Evolutionary conservation across 371 early-diverging fungal species (phyloP).

Genomic region (Encephalitozoon cuniculi): DNA sequence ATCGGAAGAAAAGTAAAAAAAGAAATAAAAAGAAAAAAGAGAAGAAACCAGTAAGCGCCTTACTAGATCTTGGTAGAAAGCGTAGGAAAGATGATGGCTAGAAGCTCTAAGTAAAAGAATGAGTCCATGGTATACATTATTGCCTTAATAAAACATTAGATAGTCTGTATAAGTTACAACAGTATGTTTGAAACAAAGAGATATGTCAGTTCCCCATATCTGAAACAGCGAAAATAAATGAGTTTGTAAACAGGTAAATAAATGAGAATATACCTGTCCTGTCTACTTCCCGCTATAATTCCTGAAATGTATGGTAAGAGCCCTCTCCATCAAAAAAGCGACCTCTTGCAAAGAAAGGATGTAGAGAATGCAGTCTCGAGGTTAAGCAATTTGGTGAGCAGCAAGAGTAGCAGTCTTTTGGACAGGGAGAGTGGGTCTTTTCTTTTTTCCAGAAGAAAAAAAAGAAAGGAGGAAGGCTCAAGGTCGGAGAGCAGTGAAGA

Average conservation of each 20-base stretch:
- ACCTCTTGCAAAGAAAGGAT: not conserved
- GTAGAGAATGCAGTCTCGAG: not conserved
- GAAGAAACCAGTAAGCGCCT: too few relatives aligned
- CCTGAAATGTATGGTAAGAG: not conserved
- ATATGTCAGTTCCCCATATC: too few relatives aligned
- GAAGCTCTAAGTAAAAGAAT: too few relatives aligned
- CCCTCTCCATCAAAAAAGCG: not conserved
- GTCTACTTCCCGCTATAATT: not conserved
- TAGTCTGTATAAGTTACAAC: too few relatives aligned
- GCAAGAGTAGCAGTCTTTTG: not conserved
- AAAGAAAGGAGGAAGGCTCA: not conserved
- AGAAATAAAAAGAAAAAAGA: too few relatives aligned
- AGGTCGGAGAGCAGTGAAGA: not conserved
- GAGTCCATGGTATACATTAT: too few relatives aligned
- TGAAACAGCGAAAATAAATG: not conserved
- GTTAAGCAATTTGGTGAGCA: not conserved
- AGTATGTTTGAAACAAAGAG: not conserved
- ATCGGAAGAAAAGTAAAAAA: not conserved
- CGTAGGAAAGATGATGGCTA: too few relatives aligned
- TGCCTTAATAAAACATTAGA: too few relatives aligned
- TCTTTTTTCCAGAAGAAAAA: not conserved
- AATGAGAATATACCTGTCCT: not conserved
- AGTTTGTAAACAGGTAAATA: not conserved
- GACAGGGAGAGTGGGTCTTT: not conserved
- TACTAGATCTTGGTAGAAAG: too few relatives aligned